These are phyloP conservation scores for Triticum urartu DNA, from an alignment of 176 grass and related monocot genomes.

Conservation along the genomic window DNA sequence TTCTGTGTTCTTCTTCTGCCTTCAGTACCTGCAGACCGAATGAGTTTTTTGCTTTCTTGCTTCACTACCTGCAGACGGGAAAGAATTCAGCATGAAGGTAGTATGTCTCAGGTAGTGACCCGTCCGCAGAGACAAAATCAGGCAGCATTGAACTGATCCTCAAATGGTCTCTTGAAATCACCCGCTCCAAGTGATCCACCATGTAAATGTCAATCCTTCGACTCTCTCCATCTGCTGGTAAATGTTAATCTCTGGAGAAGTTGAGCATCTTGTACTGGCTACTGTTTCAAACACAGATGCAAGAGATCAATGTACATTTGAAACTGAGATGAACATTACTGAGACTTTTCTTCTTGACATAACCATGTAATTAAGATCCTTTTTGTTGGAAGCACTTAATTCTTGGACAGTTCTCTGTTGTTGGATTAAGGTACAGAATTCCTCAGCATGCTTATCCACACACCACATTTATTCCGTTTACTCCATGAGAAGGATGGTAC, in stretches of 20 bases:
- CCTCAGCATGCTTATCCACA: neutral
- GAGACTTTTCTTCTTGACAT: neutral
- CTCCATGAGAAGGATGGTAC: neutral
- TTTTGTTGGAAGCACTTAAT: neutral
- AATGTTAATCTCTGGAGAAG: neutral
- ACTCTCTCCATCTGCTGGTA: neutral
- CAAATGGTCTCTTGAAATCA: neutral
- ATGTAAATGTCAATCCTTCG: neutral
- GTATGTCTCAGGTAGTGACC: neutral
- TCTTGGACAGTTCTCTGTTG: neutral
- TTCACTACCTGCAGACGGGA: constrained; percentile 45
- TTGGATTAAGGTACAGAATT: neutral
- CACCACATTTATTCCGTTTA: neutral
- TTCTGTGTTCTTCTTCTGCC: neutral
- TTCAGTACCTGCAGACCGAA: neutral
- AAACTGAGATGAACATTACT: constrained; percentile 3
- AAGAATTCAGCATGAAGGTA: constrained; percentile 37
- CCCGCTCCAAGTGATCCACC: neutral
- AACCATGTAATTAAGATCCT: neutral
- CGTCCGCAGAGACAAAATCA: neutral
- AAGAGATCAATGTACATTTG: neutral
- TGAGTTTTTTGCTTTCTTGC: neutral
- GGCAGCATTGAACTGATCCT: neutral
- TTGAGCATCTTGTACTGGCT: neutral
- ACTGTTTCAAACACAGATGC: neutral